Conservation (phyloP, 2,329 filamentous ascomycete genomes). For the Neofusicoccum umdonicola region DNA sequence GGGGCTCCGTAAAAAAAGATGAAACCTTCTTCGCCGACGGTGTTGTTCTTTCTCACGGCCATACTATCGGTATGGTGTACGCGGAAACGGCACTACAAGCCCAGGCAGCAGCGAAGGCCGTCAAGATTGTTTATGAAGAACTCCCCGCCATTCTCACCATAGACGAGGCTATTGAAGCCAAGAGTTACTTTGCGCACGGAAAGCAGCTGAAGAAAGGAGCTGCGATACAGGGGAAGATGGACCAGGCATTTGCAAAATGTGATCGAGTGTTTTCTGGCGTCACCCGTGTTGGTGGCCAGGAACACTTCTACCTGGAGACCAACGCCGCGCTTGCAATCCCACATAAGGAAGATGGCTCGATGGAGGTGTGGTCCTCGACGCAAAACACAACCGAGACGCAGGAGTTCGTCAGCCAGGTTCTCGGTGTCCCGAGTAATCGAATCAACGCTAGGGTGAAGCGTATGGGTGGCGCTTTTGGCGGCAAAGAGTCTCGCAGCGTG, state of each 20-base stretch:
- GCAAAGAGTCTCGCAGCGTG: constrained; percentile 85
- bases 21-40: constrained; percentile 90
- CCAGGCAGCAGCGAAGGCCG: constrained; percentile 74
- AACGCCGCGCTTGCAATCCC: constrained; percentile 81
- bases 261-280: constrained; percentile 83
- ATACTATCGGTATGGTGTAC: constrained; percentile 85
- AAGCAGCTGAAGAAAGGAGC: constrained; percentile 76
- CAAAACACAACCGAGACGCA: constrained; percentile 42
- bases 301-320: constrained; percentile 96
- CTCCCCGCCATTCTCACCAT: constrained; percentile 85
- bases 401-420: constrained; percentile 75
- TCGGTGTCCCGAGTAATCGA: constrained; percentile 80
- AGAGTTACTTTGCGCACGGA: constrained; percentile 81
- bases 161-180: constrained; percentile 84
- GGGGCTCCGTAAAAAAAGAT: constrained; percentile 78
- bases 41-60: constrained; percentile 79
- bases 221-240: constrained; percentile 49
- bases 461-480: constrained; percentile 88
- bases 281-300: constrained; percentile 85
- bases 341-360: constrained; percentile 85
- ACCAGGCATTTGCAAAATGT: constrained; percentile 70
- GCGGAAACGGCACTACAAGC: constrained; percentile 75
- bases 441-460: constrained; percentile 87
- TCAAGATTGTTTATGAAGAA: constrained; percentile 85
- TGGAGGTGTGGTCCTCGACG: constrained; percentile 69